phyloP scores from a whole-genome alignment of 2,329 filamentous ascomycete species.

The Coleophoma cylindrospora region DNA sequence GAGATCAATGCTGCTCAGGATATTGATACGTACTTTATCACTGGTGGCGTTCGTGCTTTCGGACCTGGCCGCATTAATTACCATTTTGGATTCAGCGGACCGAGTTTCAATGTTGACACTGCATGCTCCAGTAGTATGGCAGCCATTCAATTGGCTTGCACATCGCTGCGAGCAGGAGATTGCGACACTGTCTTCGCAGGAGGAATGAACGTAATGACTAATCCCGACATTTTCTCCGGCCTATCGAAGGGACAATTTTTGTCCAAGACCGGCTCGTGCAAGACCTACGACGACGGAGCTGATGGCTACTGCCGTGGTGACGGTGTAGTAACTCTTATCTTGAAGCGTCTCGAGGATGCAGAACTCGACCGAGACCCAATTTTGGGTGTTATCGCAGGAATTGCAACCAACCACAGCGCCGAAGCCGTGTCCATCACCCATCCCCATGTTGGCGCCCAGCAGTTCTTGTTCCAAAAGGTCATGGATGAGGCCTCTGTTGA shows the following conservation, averaged over 20 bases:
- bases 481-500: conserved; percentile 68
- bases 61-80: conserved; percentile 28
- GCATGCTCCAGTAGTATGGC: conserved; percentile 30
- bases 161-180: conserved; percentile 6
- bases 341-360: conserved; percentile 42
- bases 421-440: conserved; percentile 77
- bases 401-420: conserved; percentile 74
- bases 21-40: conserved; percentile 19
- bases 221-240: conserved; percentile 9
- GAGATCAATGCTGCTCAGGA: conserved; percentile 20
- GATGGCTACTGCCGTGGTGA: conserved; percentile 47
- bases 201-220: conserved; percentile 9
- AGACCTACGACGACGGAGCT: conserved; percentile 37
- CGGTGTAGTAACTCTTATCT: conserved; percentile 36
- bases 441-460: conserved; percentile 71
- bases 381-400: conserved; percentile 54
- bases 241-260: conserved; percentile 9
- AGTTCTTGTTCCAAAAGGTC: conserved; percentile 63
- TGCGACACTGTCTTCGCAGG: conserved; percentile 10
- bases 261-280: conserved; percentile 33
- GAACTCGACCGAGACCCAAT: conserved; percentile 40
- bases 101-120: conserved; percentile 28
- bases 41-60: conserved; percentile 20
- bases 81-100: conserved; percentile 34
- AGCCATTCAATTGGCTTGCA: conserved; percentile 12